Evolutionary conservation across 2,329 filamentous ascomycete genomes (phyloP).

Genomic region (Cytospora mali): DNA sequence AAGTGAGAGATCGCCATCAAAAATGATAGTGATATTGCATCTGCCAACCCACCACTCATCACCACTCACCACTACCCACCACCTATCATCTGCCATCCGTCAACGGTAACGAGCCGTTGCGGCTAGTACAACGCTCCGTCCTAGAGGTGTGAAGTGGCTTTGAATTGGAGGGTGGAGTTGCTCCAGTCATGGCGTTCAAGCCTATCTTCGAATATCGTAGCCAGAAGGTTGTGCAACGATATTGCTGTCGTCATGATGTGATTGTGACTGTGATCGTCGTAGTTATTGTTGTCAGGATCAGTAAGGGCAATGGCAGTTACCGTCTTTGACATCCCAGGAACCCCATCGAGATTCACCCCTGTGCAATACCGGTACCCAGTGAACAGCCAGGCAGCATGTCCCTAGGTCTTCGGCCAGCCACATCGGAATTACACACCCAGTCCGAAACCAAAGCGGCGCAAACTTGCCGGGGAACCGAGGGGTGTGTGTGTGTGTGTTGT

Average conservation of each 20-base stretch:
- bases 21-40: slow-evolving; percentile 15
- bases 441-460: slow-evolving; percentile 10
- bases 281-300: neutral
- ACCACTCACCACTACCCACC: no score
- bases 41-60: no score
- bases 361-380: neutral
- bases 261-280: neutral
- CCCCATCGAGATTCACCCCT: slow-evolving; percentile 1
- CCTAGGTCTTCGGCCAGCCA: neutral
- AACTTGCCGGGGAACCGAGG: slow-evolving; percentile 8
- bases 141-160: slow-evolving; percentile 2
- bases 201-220: slow-evolving; percentile 8
- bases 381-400: slow-evolving; percentile 1
- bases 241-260: slow-evolving; percentile 1
- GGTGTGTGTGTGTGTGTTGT: no score
- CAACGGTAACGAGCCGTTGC: slow-evolving; percentile 14
- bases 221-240: slow-evolving; percentile 7
- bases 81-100: neutral
- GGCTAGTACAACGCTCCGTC: slow-evolving; percentile 16
- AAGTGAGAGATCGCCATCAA: slow-evolving; percentile 28
- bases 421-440: no score
- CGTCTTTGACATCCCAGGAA: slow-evolving; percentile 1
- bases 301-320: neutral
- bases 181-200: slow-evolving; percentile 14
- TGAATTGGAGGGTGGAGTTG: slow-evolving; percentile 2